These are phyloP conservation scores for Arthrinium puccinioides DNA, from an alignment of 2,329 filamentous ascomycete genomes.

Conservation along the genomic window DNA sequence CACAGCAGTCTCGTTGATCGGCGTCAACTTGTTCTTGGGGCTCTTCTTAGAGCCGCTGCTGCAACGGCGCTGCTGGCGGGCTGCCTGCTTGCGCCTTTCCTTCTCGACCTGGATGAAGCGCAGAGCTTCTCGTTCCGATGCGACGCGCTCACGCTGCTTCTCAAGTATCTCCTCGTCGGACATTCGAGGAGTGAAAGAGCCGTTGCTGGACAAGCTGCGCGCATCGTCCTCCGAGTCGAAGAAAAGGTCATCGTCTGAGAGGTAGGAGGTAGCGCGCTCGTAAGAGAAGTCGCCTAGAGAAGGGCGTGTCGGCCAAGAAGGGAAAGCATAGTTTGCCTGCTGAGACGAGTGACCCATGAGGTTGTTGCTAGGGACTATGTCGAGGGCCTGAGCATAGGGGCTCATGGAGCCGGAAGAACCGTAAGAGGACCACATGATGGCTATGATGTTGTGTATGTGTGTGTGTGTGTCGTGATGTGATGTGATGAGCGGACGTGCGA, in stretches of 20 bases:
- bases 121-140: constrained; percentile 45
- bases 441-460: too few species aligned
- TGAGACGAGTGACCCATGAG: constrained; percentile 17
- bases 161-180: constrained; percentile 42
- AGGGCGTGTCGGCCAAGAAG: constrained; percentile 33
- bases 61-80: constrained; percentile 28
- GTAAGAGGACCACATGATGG: constrained; percentile 25
- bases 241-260: constrained; percentile 59
- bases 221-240: constrained; percentile 41
- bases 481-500: neutral
- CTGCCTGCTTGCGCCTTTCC: constrained; percentile 39
- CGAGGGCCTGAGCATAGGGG: constrained; percentile 22
- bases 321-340: constrained; percentile 31
- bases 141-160: constrained; percentile 42
- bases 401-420: constrained; percentile 29
- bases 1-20: constrained; percentile 44
- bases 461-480: constrained; percentile 2
- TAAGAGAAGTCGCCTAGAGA: constrained; percentile 24
- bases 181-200: constrained; percentile 24
- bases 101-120: constrained; percentile 45
- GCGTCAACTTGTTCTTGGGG: constrained; percentile 45
- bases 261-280: constrained; percentile 44
- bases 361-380: constrained; percentile 23
- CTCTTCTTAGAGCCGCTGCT: constrained; percentile 38
- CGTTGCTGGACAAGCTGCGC: constrained; percentile 35